Conservation (phyloP, 495 filamentous ascomycete species). For the Lasiosphaeria hispida region DNA sequence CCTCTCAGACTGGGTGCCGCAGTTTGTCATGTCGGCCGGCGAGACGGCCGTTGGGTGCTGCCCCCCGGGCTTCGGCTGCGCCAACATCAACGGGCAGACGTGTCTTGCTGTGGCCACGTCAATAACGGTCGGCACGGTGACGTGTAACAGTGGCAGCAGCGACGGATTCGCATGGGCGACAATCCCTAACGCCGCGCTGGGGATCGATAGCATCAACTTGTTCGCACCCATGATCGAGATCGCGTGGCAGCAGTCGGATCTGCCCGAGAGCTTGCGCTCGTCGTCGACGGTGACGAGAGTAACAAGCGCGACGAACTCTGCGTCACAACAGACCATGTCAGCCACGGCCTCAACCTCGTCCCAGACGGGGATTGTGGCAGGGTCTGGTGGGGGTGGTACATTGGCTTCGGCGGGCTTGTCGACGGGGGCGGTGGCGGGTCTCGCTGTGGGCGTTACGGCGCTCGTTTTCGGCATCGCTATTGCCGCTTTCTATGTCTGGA, state of each 20-base stretch:
- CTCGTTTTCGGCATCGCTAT: conserved; percentile 15
- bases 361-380: neutral
- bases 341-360: too few species aligned
- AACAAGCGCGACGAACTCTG: neutral
- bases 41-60: conserved; percentile 37
- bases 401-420: conserved; percentile 4
- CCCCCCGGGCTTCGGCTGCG: conserved; percentile 25
- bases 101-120: conserved; percentile 19
- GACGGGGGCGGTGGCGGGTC: conserved; percentile 21
- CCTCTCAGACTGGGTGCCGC: conserved; percentile 17
- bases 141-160: conserved; percentile 13
- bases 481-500: conserved; percentile 17
- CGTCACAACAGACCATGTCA: neutral
- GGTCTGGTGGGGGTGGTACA: neutral
- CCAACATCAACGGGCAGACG: conserved; percentile 28
- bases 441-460: conserved; percentile 15
- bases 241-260: conserved; percentile 25
- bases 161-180: conserved; percentile 16
- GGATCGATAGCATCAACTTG: conserved; percentile 12
- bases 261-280: neutral
- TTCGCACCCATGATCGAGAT: conserved; percentile 35
- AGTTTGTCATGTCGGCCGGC: conserved; percentile 23
- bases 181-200: conserved; percentile 2
- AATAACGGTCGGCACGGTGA: conserved; percentile 18
- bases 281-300: neutral